Percentiles rank a stretch among this genome's conserved stretches.
Conservation (phyloP, 495 filamentous ascomycete species). For the Talaromyces trachyspermus region DNA sequence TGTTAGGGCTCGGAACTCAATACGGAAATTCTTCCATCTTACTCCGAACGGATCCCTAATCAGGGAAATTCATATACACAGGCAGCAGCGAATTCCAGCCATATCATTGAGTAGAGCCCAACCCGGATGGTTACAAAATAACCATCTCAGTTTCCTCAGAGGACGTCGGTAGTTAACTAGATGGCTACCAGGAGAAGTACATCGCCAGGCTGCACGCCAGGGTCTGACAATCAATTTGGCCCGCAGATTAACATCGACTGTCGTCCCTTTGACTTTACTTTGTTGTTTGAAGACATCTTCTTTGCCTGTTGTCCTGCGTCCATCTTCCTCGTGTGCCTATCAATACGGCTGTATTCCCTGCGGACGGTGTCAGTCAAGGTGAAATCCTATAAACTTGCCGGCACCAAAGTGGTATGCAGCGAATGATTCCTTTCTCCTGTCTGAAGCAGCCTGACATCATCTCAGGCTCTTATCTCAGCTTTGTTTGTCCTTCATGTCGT, state of each 20-base stretch:
- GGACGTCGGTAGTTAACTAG: background rate
- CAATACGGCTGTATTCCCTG: constrained; percentile 17
- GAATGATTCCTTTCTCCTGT: background rate
- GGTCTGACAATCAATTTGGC: constrained; percentile 23
- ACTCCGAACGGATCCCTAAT: background rate
- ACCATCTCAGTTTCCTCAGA: background rate
- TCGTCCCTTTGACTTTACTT: constrained; percentile 29
- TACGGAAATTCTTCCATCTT: background rate
- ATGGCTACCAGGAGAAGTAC: background rate
- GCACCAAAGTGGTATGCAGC: constrained; percentile 23
- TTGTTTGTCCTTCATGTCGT: constrained; percentile 22
- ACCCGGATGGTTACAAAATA: too few species aligned
- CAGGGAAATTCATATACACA: too few species aligned
- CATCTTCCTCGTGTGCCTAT: constrained; percentile 20
- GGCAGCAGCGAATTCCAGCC: too few species aligned
- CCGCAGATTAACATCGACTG: constrained; percentile 20
- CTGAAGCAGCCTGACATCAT: background rate
- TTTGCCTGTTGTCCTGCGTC: constrained; percentile 21
- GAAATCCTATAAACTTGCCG: constrained; percentile 18
- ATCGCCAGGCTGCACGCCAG: background rate
- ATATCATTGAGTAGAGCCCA: too few species aligned
- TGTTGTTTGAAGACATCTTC: constrained; percentile 28
- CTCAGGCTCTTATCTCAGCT: background rate
- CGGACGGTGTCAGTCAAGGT: constrained; percentile 19
- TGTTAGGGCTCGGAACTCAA: too few species aligned